Percentiles rank a stretch among this genome's conserved stretches.
Evolutionary conservation across 2,329 filamentous ascomycete species (phyloP).

Genomic region (Aspergillus sp.): DNA sequence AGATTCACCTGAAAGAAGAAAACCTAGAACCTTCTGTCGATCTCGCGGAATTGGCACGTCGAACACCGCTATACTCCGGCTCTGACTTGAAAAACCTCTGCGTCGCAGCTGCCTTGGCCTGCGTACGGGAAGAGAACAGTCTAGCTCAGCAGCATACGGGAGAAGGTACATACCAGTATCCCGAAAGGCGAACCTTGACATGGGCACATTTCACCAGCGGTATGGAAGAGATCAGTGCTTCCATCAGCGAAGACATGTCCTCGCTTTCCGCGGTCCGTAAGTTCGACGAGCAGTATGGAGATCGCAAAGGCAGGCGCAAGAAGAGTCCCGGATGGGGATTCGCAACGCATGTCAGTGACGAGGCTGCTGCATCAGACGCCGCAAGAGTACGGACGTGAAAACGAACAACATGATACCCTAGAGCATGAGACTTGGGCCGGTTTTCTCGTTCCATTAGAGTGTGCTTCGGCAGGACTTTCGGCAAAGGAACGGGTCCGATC

Average conservation of each 20-base stretch:
- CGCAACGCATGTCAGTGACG: conserved; percentile 35
- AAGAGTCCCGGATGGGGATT: conserved; percentile 57
- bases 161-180: conserved; percentile 58
- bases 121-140: conserved; percentile 50
- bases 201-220: conserved; percentile 79
- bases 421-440: conserved; percentile 1
- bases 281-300: conserved; percentile 94
- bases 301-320: conserved; percentile 67
- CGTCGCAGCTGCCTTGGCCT: conserved; percentile 51
- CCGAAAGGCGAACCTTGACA: conserved; percentile 66
- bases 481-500: conserved; percentile 8
- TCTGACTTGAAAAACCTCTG: conserved; percentile 55
- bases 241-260: conserved; percentile 91
- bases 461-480: conserved; percentile 1
- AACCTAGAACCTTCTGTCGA: conserved; percentile 42
- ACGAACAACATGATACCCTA: conserved; percentile 7
- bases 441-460: conserved; percentile 1
- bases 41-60: conserved; percentile 43
- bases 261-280: conserved; percentile 82
- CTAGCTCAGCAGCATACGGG: conserved; percentile 36
- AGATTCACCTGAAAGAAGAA: conserved; percentile 52
- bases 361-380: conserved; percentile 33
- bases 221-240: conserved; percentile 84
- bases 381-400: conserved; percentile 42
- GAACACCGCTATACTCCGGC: conserved; percentile 52